Conservation (phyloP, 495 filamentous ascomycete species). For the Aspergillus kassunensis region DNA sequence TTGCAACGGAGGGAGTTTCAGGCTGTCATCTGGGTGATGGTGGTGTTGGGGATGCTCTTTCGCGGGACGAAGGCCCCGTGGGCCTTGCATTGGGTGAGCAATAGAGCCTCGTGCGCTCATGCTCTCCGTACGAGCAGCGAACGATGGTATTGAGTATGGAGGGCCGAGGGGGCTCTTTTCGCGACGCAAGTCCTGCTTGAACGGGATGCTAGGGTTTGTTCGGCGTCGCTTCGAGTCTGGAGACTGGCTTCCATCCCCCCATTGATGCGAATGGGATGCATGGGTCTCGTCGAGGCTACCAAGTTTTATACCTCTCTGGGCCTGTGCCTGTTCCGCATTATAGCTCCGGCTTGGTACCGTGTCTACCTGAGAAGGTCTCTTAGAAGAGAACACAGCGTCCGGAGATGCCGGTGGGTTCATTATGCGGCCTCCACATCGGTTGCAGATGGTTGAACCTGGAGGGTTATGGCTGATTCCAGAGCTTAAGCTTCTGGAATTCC, state of each 20-base stretch:
- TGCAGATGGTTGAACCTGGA: slow-evolving; percentile 37
- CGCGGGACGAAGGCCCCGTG: slow-evolving; percentile 23
- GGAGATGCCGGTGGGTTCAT: slow-evolving; percentile 46
- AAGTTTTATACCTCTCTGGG: slow-evolving; percentile 22
- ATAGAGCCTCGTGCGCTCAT: slow-evolving; percentile 26
- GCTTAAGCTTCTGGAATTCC: slow-evolving; percentile 24
- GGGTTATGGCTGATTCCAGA: slow-evolving; percentile 40
- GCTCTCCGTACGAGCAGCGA: slow-evolving; percentile 29
- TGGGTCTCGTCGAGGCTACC: slow-evolving; percentile 20
- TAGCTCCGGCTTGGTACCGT: slow-evolving; percentile 20
- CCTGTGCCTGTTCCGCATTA: slow-evolving; percentile 12
- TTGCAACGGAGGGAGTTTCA: slow-evolving; percentile 60
- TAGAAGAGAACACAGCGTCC: slow-evolving; percentile 34
- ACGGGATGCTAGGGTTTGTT: slow-evolving; percentile 31
- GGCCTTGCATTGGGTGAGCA: slow-evolving; percentile 38
- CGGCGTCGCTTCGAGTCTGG: slow-evolving; percentile 58
- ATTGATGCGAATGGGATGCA: slow-evolving; percentile 23
- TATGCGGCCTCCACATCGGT: slow-evolving; percentile 40
- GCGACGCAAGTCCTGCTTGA: slow-evolving; percentile 27
- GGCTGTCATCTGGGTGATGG: slow-evolving; percentile 40
- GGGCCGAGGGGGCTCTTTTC: slow-evolving; percentile 32
- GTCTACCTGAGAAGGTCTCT: slow-evolving; percentile 17
- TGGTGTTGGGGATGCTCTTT: slow-evolving; percentile 21
- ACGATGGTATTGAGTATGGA: slow-evolving; percentile 31
- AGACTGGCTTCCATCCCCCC: slow-evolving; percentile 29